These are phyloP conservation scores for Fonsecaea pedrosoi DNA, from an alignment of 2,329 filamentous ascomycete genomes.

Conservation along the genomic window DNA sequence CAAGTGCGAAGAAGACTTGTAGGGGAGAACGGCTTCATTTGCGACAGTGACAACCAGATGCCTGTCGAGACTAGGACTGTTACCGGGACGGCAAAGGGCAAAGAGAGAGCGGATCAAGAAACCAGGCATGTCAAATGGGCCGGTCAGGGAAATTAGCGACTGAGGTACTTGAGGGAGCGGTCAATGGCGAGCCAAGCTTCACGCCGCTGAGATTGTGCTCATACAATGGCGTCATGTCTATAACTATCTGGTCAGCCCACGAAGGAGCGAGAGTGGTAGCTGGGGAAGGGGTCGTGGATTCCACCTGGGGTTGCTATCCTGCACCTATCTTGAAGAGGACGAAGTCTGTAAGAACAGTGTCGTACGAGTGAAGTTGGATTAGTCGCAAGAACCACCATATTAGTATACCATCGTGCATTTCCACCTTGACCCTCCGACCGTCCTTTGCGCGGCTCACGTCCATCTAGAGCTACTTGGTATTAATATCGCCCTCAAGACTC, in stretches of 20 bases:
- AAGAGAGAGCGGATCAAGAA: conserved; percentile 14
- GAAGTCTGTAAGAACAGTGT: not conserved
- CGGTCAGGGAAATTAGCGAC: not conserved
- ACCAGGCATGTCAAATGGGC: conserved; percentile 25
- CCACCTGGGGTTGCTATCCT: not conserved
- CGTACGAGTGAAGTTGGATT: conserved; percentile 8
- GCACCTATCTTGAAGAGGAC: not conserved
- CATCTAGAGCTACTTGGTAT: not conserved
- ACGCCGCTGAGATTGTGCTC: not conserved
- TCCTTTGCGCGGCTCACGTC: not conserved
- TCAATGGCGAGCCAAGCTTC: not conserved
- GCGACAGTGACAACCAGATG: conserved; percentile 11
- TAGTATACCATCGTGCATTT: not conserved
- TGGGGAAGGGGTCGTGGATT: not conserved
- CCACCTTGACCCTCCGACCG: not conserved
- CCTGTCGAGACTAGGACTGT: not conserved
- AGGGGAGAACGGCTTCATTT: conserved; percentile 33
- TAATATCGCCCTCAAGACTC: conserved; percentile 6
- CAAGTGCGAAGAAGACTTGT: conserved; percentile 22
- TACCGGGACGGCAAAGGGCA: conserved; percentile 4
- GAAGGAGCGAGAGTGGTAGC: not conserved
- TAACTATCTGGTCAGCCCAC: not conserved
- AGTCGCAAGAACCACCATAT: not conserved
- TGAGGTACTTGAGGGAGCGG: not conserved
- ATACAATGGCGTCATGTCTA: not conserved